Conservation (phyloP, 1,139 yeast genomes). For the Suhomyces terraborum region DNA sequence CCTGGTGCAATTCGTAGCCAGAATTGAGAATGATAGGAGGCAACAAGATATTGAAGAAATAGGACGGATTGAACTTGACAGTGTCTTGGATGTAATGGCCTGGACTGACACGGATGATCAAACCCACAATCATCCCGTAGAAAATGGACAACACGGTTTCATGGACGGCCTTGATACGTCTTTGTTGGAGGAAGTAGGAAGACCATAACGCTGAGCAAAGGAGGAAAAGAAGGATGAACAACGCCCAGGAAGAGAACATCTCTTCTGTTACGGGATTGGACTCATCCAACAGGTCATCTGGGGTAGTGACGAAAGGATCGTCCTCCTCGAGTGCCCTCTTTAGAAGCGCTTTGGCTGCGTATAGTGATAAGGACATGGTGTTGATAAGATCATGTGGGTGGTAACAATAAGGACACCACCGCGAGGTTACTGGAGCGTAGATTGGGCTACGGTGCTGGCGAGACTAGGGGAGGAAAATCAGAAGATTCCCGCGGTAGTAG, state of each 20-base stretch:
- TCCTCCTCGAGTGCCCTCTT: constrained; percentile 41
- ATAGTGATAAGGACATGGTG: constrained; percentile 23
- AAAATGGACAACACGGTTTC: constrained; percentile 95
- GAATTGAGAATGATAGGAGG: constrained; percentile 97
- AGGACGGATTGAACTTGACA: constrained; percentile 90
- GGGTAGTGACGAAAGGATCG: constrained; percentile 49
- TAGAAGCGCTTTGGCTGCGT: constrained; percentile 28
- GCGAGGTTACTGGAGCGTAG: neutral
- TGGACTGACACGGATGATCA: constrained; percentile 84
- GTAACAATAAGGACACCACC: neutral
- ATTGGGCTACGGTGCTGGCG: neutral
- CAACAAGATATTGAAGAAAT: constrained; percentile 87
- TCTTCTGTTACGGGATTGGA: constrained; percentile 95
- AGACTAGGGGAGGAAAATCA: no score
- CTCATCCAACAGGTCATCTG: constrained; percentile 59
- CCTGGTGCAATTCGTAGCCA: constrained; percentile 95
- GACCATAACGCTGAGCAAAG: constrained; percentile 93
- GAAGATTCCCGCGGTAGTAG: no score
- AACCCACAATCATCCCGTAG: constrained; percentile 95
- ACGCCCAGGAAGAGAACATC: constrained; percentile 95
- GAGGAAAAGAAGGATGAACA: constrained; percentile 79
- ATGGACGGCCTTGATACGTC: constrained; percentile 90
- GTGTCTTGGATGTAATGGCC: constrained; percentile 98
- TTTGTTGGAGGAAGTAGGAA: constrained; percentile 87
- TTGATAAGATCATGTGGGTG: constrained; percentile 5